Percentiles rank a stretch among this genome's conserved stretches.
phyloP scores from a whole-genome alignment of 2,329 filamentous ascomycete genomes.

The Nigrospora sphaerica region DNA sequence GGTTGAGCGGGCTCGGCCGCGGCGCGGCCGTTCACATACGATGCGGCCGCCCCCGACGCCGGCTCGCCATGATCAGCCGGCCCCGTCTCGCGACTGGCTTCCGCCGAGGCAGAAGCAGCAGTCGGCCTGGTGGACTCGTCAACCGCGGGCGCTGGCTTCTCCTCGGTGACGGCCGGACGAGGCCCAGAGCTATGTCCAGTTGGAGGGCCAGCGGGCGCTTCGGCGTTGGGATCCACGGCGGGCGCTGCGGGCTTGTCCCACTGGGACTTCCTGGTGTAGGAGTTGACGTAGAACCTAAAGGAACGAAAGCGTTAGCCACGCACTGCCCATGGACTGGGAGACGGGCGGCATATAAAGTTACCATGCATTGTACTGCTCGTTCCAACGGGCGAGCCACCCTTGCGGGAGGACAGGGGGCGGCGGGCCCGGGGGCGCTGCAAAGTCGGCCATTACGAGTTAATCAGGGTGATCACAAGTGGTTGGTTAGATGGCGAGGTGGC shows the following conservation, averaged over 20 bases:
- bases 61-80: conserved; percentile 68
- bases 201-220: conserved; percentile 51
- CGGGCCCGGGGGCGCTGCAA: conserved; percentile 43
- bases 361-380: conserved; percentile 82
- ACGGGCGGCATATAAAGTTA: conserved; percentile 1
- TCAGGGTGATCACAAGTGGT: no score
- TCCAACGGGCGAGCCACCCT: conserved; percentile 81
- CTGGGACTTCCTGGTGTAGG: conserved; percentile 78
- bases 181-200: conserved; percentile 53
- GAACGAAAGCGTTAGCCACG: not conserved
- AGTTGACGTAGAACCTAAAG: conserved; percentile 80
- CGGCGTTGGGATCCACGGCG: conserved; percentile 42
- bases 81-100: conserved; percentile 54
- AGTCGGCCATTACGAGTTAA: conserved; percentile 39
- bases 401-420: conserved; percentile 58
- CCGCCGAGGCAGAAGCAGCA: conserved; percentile 1
- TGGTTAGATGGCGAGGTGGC: no score
- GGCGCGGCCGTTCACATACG: conserved; percentile 22
- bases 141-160: conserved; percentile 67
- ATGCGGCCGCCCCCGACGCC: conserved; percentile 22
- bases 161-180: conserved; percentile 36
- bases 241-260: conserved; percentile 81
- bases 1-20: conserved; percentile 19
- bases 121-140: conserved; percentile 18
- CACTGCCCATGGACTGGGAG: not conserved